phyloP scores from a whole-genome alignment of 495 filamentous ascomycete genomes.

The Talaromyces proteolyticus region DNA sequence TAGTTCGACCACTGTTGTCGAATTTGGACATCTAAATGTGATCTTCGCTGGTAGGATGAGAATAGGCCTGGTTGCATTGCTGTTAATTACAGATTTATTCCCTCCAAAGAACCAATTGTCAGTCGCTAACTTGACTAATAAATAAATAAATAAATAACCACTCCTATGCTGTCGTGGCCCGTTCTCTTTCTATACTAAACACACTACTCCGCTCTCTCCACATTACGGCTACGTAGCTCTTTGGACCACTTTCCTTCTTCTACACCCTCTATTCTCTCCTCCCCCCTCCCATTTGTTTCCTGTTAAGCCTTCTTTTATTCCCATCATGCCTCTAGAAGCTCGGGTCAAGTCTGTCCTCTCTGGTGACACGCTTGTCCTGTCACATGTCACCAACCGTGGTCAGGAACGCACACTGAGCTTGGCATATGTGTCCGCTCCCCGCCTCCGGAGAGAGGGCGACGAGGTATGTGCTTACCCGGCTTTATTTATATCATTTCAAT shows the following conservation, averaged over 20 bases:
- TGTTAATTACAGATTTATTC: no score
- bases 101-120: no score
- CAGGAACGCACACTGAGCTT: conserved; percentile 81
- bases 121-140: no score
- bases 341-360: conserved; percentile 92
- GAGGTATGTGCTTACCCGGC: conserved; percentile 48
- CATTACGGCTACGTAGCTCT: neutral
- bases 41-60: no score
- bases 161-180: conserved; percentile 14
- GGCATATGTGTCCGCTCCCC: conserved; percentile 84
- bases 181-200: conserved; percentile 5
- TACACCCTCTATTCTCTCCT: conserved; percentile 12
- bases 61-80: no score
- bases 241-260: conserved; percentile 7
- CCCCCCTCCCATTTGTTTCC: conserved; percentile 10
- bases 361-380: conserved; percentile 83
- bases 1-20: no score
- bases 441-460: conserved; percentile 81
- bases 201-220: conserved; percentile 6
- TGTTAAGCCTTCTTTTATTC: conserved; percentile 14
- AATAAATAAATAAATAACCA: no score
- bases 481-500: neutral
- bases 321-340: conserved; percentile 49
- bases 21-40: no score
- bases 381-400: conserved; percentile 64